These are phyloP conservation scores for Sutorius australiensis DNA, from an alignment of 768 basidiomycete genomes.

Conservation along the genomic window DNA sequence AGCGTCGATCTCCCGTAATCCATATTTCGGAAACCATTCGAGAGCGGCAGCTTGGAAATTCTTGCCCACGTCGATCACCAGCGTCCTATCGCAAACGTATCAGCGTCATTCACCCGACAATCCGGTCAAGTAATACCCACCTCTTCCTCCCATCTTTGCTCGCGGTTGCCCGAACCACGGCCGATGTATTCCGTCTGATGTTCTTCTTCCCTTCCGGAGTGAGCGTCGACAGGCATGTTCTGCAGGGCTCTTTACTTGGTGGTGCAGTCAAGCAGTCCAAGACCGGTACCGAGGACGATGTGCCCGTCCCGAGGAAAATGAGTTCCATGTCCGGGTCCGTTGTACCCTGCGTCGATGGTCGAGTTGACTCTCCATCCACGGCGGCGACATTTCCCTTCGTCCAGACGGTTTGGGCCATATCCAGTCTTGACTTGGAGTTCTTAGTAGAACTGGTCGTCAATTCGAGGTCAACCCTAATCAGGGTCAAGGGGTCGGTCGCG, in stretches of 20 bases:
- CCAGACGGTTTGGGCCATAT: not conserved
- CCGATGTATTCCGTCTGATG: constrained; percentile 78
- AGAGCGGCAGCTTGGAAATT: constrained; percentile 61
- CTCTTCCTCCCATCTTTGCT: constrained; percentile 38
- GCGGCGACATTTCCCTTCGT: not conserved
- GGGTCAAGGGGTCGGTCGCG: not conserved
- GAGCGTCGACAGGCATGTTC: constrained; percentile 65
- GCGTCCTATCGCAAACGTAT: constrained; percentile 45
- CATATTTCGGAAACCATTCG: constrained; percentile 68
- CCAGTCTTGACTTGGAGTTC: not conserved
- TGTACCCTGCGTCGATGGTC: not conserved
- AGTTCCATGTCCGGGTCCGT: constrained; percentile 44
- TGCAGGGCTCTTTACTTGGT: constrained; percentile 48
- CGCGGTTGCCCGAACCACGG: constrained; percentile 47
- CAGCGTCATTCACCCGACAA: not conserved
- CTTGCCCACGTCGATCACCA: constrained; percentile 84
- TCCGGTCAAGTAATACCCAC: constrained; percentile 38
- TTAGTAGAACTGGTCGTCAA: not conserved
- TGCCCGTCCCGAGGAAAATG: constrained; percentile 82
- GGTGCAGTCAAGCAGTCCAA: constrained; percentile 73
- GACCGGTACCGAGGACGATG: constrained; percentile 68
- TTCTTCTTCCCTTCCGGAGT: constrained; percentile 77
- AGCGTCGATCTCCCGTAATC: constrained; percentile 66
- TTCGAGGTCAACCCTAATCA: not conserved
- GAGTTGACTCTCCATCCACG: not conserved